Evolutionary conservation across 2,329 filamentous ascomycete genomes (phyloP), one percentile per base, ranked within the genome.

Genomic region (Ophiocordyceps sinensis): DNA sequence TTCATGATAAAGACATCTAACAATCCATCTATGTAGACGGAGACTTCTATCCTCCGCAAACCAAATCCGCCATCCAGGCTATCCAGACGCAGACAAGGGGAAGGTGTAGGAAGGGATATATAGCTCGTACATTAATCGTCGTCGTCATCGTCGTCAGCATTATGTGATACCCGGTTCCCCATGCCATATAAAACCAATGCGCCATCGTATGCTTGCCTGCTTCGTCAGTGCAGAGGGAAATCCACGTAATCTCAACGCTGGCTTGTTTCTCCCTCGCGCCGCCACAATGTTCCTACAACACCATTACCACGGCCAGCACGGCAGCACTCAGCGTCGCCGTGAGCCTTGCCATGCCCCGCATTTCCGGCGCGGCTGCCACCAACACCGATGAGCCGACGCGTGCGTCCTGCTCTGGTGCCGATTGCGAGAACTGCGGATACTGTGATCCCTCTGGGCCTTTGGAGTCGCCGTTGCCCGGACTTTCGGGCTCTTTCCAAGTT

Each of bases 311-410:
- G 12, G 38, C 41, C 23, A 48, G 11, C 3, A 29, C 40, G 8
- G 30, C 38, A 3, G 36, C 14, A 7, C 43, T 38, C 14, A 45
- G n/a, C 15, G 23, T 34, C 3, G 28, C 32, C 6, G 19, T 19
- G 12, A 31, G 19, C 40, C 15, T 41, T 4, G 36, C 4, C 11
- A 30, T 30, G 14, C 41, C 28, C 36, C 40, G 29, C 3, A n/a
- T 14, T 4, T 36, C n/a, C 4, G 29, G 31, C 10, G 42, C 42
- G 2, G 35, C 44, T 13, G 44, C 42, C 17, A 21, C 41, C 10
- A 42, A 19, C 31, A 43, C 32, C 3, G 42, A 28, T 12, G 35
- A 19, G 15, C 49, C 51, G n/a, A 56, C 46, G 17, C 66, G 23
- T 26, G 9, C 23, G 23, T 26, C 23, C 23, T 26, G 6, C 23